phyloP scores from a whole-genome alignment of 768 basidiomycete genomes.

The Leccinum disarticulatum region DNA sequence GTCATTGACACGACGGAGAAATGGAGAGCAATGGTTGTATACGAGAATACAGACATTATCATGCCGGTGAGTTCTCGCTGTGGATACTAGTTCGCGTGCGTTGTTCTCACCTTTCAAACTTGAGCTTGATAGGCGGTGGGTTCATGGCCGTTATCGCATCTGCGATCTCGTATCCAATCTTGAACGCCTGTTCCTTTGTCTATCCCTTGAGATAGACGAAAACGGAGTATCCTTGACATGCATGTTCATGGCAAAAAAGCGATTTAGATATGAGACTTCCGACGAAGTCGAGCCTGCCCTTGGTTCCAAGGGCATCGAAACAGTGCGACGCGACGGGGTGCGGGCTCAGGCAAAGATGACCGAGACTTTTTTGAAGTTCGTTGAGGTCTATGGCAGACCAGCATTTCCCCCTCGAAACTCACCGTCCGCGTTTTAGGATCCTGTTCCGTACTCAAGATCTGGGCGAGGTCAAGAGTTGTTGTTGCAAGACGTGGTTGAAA shows the following conservation, averaged over 20 bases:
- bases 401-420: background rate
- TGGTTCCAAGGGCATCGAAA: constrained; percentile 84
- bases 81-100: too few species aligned
- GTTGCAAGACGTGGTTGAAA: constrained; percentile 79
- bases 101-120: too few species aligned
- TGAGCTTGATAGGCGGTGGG: too few species aligned
- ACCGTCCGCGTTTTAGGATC: constrained; percentile 51
- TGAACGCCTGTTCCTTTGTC: too few species aligned
- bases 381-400: background rate
- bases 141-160: too few species aligned
- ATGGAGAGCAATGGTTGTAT: constrained; percentile 48
- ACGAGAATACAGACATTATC: too few species aligned
- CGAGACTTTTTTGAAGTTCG: constrained; percentile 80
- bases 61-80: too few species aligned
- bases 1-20: constrained; percentile 52
- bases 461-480: constrained; percentile 86
- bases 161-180: too few species aligned
- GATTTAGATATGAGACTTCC: constrained; percentile 88
- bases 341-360: constrained; percentile 60
- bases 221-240: constrained; percentile 80
- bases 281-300: constrained; percentile 79
- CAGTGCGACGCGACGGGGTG: constrained; percentile 89
- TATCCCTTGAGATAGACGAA: constrained; percentile 20
- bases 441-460: constrained; percentile 90
- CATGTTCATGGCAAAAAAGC: constrained; percentile 95